phyloP scores from a whole-genome alignment of 192 early-diverging fungal species.

The Podila horticola region DNA sequence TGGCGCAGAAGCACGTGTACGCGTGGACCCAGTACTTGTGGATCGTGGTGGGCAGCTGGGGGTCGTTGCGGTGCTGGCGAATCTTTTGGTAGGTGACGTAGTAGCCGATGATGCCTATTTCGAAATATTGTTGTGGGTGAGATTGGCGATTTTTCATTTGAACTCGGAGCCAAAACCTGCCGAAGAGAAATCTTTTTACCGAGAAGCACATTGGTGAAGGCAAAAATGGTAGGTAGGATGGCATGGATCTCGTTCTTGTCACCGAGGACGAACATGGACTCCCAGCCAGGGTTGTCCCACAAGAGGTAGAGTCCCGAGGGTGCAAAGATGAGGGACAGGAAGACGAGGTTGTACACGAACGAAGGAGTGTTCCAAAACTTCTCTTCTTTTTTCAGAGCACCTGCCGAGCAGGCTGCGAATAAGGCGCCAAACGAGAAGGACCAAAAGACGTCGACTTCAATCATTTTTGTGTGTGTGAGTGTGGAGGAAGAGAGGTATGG shows the following conservation, averaged over 20 bases:
- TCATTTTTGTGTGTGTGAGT: conserved; percentile 19
- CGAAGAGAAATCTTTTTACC: neutral
- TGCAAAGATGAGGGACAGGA: conserved; percentile 50
- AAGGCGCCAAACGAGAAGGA: conserved; percentile 44
- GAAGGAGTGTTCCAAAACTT: conserved; percentile 35
- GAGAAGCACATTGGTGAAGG: conserved; percentile 45
- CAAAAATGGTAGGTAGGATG: conserved; percentile 42
- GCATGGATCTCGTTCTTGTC: conserved; percentile 54
- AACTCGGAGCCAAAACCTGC: no score
- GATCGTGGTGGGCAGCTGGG: conserved; percentile 18
- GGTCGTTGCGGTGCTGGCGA: neutral
- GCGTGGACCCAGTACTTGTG: conserved; percentile 52
- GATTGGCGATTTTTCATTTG: neutral
- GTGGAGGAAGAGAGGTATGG: no score
- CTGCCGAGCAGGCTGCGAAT: conserved; percentile 33
- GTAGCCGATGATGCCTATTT: conserved; percentile 44
- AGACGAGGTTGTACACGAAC: conserved; percentile 46
- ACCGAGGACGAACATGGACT: conserved; percentile 50
- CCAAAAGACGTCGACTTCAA: conserved; percentile 52
- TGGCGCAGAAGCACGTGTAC: conserved; percentile 47
- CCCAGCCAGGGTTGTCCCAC: conserved; percentile 53
- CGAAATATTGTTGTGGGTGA: neutral
- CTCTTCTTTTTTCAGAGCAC: conserved; percentile 16
- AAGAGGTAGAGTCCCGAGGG: conserved; percentile 48
- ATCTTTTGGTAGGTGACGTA: conserved; percentile 43